Evolutionary conservation across 2,329 filamentous ascomycete genomes (phyloP).

Genomic region (Raffaelea deltoideospora): DNA sequence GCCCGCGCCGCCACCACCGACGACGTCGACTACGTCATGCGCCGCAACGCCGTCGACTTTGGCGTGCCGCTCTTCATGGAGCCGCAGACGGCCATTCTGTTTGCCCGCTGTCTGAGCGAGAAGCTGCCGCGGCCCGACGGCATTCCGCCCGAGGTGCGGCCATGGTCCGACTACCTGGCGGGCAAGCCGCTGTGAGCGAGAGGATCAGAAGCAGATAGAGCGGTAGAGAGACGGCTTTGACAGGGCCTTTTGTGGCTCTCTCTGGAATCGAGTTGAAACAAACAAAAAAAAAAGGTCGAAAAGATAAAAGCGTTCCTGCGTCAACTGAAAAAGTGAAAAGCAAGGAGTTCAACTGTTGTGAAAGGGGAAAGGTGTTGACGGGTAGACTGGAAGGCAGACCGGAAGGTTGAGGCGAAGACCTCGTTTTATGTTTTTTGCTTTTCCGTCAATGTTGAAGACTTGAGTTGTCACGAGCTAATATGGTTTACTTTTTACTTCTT

Average conservation of each 20-base stretch:
- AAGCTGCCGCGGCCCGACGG: slow-evolving; percentile 83
- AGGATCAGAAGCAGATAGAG: not conserved
- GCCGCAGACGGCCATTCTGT: slow-evolving; percentile 87
- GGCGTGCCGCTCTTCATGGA: slow-evolving; percentile 98
- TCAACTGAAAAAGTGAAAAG: too few species aligned
- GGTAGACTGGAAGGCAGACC: too few species aligned
- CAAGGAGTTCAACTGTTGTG: too few species aligned
- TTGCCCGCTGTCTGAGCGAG: slow-evolving; percentile 92
- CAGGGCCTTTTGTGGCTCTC: not conserved
- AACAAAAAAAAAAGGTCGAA: too few species aligned
- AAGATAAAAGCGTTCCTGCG: too few species aligned
- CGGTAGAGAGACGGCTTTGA: not conserved
- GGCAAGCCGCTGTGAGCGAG: slow-evolving; percentile 57
- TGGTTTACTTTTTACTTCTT: too few species aligned
- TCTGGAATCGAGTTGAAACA: too few species aligned
- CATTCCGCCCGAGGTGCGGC: slow-evolving; percentile 78
- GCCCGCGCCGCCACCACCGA: slow-evolving; percentile 66
- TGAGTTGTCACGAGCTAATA: too few species aligned
- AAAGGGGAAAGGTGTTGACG: too few species aligned
- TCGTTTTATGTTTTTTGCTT: too few species aligned
- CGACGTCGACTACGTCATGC: slow-evolving; percentile 97
- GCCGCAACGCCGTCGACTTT: slow-evolving; percentile 95
- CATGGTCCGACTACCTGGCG: slow-evolving; percentile 92
- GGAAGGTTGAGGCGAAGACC: too few species aligned
- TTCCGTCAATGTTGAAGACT: too few species aligned